phyloP scores from a whole-genome alignment of 1,139 yeast species.

The Tardiomyces blankii region DNA sequence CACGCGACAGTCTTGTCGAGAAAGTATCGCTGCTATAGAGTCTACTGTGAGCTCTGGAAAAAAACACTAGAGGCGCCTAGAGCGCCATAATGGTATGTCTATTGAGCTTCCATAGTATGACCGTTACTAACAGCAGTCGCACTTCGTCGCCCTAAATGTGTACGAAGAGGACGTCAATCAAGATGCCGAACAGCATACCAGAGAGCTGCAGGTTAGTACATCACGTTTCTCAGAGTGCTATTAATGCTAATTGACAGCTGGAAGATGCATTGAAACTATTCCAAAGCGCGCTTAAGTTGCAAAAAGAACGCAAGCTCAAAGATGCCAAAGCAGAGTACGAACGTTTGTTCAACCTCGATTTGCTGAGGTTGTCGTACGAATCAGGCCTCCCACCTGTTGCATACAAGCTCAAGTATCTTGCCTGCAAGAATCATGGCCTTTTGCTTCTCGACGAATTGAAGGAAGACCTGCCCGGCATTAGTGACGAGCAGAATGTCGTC shows the following conservation, averaged over 20 bases:
- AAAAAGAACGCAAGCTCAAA: constrained; percentile 37
- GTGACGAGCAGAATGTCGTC: constrained; percentile 16
- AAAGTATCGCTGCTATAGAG: too few species aligned
- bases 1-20: too few species aligned
- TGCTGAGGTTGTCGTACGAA: constrained; percentile 31
- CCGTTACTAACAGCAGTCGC: constrained; percentile 33
- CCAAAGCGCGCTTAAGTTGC: constrained; percentile 55
- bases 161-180: constrained; percentile 57
- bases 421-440: constrained; percentile 73
- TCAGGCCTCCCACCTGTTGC: constrained; percentile 51
- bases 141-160: constrained; percentile 71
- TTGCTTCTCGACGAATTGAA: constrained; percentile 45
- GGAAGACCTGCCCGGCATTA: constrained; percentile 13
- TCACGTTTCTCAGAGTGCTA: constrained; percentile 10
- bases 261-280: constrained; percentile 77
- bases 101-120: not conserved
- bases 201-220: constrained; percentile 46
- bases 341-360: constrained; percentile 55
- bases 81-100: constrained; percentile 1
- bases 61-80: too few species aligned
- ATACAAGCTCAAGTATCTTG: constrained; percentile 61
- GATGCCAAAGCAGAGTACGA: constrained; percentile 49
- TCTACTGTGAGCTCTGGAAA: too few species aligned
- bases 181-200: constrained; percentile 76
- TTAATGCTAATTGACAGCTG: constrained; percentile 23